Conservation (phyloP, 2,329 filamentous ascomycete species). For the Fusarium sulawesiense region DNA sequence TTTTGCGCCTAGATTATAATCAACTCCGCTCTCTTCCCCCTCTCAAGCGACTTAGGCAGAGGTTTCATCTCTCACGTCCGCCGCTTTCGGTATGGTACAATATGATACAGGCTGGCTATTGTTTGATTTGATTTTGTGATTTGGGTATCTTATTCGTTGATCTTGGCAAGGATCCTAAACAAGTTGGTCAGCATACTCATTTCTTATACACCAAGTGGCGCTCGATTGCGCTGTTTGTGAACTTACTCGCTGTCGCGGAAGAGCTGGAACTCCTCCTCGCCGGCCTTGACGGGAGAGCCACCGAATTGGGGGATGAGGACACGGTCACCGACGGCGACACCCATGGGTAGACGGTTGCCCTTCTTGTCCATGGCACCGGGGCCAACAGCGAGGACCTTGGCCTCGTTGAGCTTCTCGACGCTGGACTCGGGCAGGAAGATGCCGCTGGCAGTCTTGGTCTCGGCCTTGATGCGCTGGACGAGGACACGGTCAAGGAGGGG, state of each 20-base stretch:
- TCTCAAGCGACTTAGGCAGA: constrained; percentile 16
- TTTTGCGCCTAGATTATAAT: constrained; percentile 41
- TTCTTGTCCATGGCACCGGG: constrained; percentile 89
- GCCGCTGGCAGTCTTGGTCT: constrained; percentile 93
- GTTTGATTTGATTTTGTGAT: constrained; percentile 17
- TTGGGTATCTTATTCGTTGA: constrained; percentile 79
- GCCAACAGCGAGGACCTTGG: constrained; percentile 93
- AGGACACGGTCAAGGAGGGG: constrained; percentile 98
- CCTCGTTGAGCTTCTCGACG: constrained; percentile 99
- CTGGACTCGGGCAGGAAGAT: constrained; percentile 98
- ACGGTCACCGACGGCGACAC: constrained; percentile 85
- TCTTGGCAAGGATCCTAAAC: constrained; percentile 92
- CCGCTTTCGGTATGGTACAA: constrained; percentile 49
- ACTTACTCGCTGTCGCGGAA: constrained; percentile 99
- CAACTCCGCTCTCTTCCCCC: constrained; percentile 28
- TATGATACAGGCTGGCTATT: constrained; percentile 51
- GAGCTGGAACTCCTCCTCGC: constrained; percentile 94
- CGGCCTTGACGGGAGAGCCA: constrained; percentile 95
- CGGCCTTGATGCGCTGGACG: constrained; percentile 97
- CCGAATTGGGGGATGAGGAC: constrained; percentile 98
- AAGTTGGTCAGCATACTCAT: constrained; percentile 23
- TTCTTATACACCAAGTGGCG: neutral
- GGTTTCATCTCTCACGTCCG: constrained; percentile 30
- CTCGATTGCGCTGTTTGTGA: neutral
- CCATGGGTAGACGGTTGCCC: constrained; percentile 86